Percentiles rank a stretch among this genome's conserved stretches.
Conservation (phyloP, 345 rosid species). For the Reutealis trisperma region DNA sequence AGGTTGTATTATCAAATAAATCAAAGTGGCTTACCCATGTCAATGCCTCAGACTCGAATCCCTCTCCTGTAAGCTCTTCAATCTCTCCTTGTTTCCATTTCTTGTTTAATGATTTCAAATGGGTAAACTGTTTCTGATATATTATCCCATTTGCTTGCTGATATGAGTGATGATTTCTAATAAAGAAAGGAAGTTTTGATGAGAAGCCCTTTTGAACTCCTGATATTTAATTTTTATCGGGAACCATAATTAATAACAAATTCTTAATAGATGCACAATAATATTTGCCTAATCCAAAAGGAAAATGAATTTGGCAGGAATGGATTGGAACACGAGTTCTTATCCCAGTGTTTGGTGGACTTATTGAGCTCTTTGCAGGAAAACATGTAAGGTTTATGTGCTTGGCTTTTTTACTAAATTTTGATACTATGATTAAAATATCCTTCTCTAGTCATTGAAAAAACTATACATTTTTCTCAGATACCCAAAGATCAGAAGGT, state of each 20-base stretch:
- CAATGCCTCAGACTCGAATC: slow-evolving; percentile 30
- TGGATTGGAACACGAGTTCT: slow-evolving; percentile 58
- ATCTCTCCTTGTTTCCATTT: background rate
- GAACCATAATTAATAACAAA: background rate
- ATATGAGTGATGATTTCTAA: background rate
- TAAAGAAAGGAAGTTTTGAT: background rate
- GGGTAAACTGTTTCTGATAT: background rate
- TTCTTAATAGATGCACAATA: too few relatives aligned
- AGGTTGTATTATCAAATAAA: slow-evolving; percentile 58
- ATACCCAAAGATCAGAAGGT: slow-evolving; percentile 57
- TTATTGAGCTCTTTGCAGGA: slow-evolving; percentile 74
- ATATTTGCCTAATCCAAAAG: background rate
- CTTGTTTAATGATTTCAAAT: background rate
- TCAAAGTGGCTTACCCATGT: slow-evolving; percentile 54
- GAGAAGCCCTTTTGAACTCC: background rate
- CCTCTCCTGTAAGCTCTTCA: slow-evolving; percentile 36
- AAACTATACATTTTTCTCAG: slow-evolving; percentile 37
- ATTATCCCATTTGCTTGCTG: background rate
- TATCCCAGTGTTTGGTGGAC: slow-evolving; percentile 71
- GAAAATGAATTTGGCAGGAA: slow-evolving; percentile 42
- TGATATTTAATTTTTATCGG: background rate
- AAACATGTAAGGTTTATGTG: slow-evolving; percentile 45
- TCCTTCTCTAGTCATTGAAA: background rate
- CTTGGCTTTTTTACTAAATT: background rate
- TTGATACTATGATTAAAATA: background rate